Evolutionary conservation across 1,284 basidiomycete species (phyloP), one percentile per base, ranked within the genome.

Genomic region (Leccinum colubrinum): DNA sequence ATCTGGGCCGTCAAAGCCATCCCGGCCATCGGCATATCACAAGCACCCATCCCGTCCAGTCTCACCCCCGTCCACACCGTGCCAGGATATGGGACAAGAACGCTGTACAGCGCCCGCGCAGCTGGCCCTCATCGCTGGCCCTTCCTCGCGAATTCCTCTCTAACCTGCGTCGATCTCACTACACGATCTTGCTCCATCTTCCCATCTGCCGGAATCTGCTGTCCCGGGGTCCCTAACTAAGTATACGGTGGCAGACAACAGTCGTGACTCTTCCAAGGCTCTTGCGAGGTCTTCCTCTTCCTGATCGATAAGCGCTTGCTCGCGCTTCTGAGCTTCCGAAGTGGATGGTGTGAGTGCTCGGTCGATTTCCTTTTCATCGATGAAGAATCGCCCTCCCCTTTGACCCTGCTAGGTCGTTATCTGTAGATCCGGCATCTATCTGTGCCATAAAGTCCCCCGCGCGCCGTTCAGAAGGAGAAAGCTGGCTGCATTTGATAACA

Each of bases 401-500:
- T 52, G 3, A 20, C 56, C 9, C 67, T 2, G 57, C 58, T 8
- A 52, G 30, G 55, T 33, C 63, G 5, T 56, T 60, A 41, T 63
- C 63, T 60, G n/a, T 35, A 39, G 69, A 70, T 64, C 68, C 61
- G 17, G 41, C 57, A 52, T 61, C 68, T 22, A 63, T 53, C 12
- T 59, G 62, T 48, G 63, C 64, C 3, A 65, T 63, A 53, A 66
- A 56, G 39, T 43, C 55, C 6, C 51, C 73, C 22, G 3, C 55
- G 3, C 68, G 53, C 46, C 67, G 66, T 53, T 61, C 64, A 1
- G 74, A 71, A 55, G 72, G 73, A 55, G 72, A 76, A 59, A 74
- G 75, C 55, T 74, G 76, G 75, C 55, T 74, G 8, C 71, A 77
- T 55, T 56, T 74, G 60, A 65, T 69, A 33, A 74, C 73, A 4